Conservation (phyloP, 208 protist genomes). For the Blastocrithidia nonstop region DNA sequence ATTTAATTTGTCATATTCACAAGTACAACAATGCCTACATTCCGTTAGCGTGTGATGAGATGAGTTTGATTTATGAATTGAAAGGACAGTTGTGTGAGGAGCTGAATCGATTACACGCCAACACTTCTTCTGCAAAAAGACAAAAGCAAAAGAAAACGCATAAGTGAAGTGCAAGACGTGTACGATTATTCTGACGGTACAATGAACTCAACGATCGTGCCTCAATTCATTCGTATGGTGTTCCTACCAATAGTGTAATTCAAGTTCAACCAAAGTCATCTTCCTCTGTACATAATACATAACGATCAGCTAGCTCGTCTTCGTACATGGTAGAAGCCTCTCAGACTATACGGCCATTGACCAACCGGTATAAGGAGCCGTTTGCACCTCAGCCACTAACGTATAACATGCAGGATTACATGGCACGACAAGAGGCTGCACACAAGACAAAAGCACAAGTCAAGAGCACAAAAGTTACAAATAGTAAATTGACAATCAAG, state of each 20-base stretch:
- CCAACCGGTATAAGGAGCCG: too few relatives aligned
- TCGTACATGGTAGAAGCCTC: too few relatives aligned
- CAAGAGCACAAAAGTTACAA: too few relatives aligned
- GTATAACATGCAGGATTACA: too few relatives aligned
- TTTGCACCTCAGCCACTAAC: too few relatives aligned
- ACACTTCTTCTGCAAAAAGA: too few relatives aligned
- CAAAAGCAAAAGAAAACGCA: not conserved
- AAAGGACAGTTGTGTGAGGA: conserved; percentile 49
- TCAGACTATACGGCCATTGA: too few relatives aligned
- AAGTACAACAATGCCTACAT: conserved; percentile 18
- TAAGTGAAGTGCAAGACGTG: conserved; percentile 38
- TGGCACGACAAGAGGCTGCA: too few relatives aligned
- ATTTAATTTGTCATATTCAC: conserved; percentile 31
- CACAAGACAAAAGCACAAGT: too few relatives aligned
- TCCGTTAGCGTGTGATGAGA: conserved; percentile 32
- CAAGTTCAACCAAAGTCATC: conserved; percentile 17
- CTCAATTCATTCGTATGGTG: conserved; percentile 66
- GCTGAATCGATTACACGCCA: conserved; percentile 14
- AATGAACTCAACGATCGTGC: conserved; percentile 76
- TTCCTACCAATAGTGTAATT: conserved; percentile 60
- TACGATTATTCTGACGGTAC: conserved; percentile 74
- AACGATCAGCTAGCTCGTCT: too few relatives aligned
- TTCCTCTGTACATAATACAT: too few relatives aligned
- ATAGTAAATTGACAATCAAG: too few relatives aligned
- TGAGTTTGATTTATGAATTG: conserved; percentile 48